Evolutionary conservation across 495 filamentous ascomycete genomes (phyloP), one percentile per base, ranked within the genome.

Genomic region (Penicillium argentinense): DNA sequence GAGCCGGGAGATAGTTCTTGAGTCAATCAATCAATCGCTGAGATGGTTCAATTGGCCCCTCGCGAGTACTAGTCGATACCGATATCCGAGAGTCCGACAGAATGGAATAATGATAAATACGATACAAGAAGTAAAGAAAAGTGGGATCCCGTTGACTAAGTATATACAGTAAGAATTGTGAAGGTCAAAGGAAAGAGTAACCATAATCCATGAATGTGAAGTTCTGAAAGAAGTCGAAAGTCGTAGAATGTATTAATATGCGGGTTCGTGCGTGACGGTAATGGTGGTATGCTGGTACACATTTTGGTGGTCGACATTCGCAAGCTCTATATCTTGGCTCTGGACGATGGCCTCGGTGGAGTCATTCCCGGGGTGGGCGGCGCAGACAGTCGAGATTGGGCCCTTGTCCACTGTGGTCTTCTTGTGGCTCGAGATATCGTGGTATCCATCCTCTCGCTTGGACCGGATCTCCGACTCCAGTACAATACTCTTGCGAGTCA

Each of bases 401-500:
- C 52, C 49, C 9, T 50, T 52, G 22, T 52, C 48, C 1, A 41
- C 17, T 27, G 49, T 25, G 46, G 22, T n/a, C n/a, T 47, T 42
- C 38, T 42, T 53, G 17, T 39, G 38, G 12, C 36, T 44, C 9
- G 38, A 47, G 29, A 49, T 19, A 9, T 52, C 49, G 32, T 40
- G 25, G 39, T 58, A 49, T 19, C 50, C 54, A 34, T 49, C 46
- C n/a, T 51, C 39, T 33, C 45, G 42, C 25, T 55, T 56, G 28
- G 52, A 47, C 39, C 42, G 16, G 9, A 49, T 48, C 52, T 68
- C 62, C 5, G 58, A 53, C 22, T 61, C 49, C 44, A 64, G 51
- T 24, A 72, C 57, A 12, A 57, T 24, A 34, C 46, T 63, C 9
- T 51, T 45, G 9, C 84, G 69, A 2, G 84, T 87, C 5, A 80